These are phyloP conservation scores for Osmanthus fragrans DNA, from an alignment of 257 asterid genomes.

Conservation along the genomic window DNA sequence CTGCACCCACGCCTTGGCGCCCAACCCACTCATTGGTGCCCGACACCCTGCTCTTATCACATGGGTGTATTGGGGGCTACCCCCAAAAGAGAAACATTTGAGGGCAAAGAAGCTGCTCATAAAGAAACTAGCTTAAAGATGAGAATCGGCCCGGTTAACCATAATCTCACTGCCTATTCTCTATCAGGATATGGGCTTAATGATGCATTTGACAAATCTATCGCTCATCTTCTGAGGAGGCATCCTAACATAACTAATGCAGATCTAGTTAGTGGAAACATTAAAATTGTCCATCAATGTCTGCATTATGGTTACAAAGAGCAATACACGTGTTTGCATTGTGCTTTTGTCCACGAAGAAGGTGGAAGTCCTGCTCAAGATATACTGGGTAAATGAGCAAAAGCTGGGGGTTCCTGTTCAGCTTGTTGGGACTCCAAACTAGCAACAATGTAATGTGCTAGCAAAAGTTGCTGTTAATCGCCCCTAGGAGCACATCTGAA, in stretches of 20 bases:
- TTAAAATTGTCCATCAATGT: slow-evolving; percentile 66
- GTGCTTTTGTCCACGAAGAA: slow-evolving; percentile 39
- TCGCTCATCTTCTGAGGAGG: slow-evolving; percentile 49
- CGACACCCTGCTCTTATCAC: too few species aligned
- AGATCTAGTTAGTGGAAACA: slow-evolving; percentile 41
- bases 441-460: slow-evolving; percentile 59
- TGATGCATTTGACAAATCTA: slow-evolving; percentile 74
- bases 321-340: slow-evolving; percentile 48
- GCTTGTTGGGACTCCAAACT: slow-evolving; percentile 64
- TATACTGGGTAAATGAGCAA: slow-evolving; percentile 31
- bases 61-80: slow-evolving; percentile 50
- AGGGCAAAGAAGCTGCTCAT: slow-evolving; percentile 32
- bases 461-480: slow-evolving; percentile 60
- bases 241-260: slow-evolving; percentile 41
- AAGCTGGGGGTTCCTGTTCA: slow-evolving; percentile 36
- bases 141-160: slow-evolving; percentile 52
- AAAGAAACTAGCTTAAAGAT: slow-evolving; percentile 52
- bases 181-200: slow-evolving; percentile 68
- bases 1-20: too few species aligned
- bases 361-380: slow-evolving; percentile 36
- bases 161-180: slow-evolving; percentile 64
- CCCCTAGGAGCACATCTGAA: too few species aligned
- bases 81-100: slow-evolving; percentile 58
- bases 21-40: too few species aligned
- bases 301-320: slow-evolving; percentile 61